Evolutionary conservation across 2,329 filamentous ascomycete genomes (phyloP).

Genomic region (Lachnellula willkommii): DNA sequence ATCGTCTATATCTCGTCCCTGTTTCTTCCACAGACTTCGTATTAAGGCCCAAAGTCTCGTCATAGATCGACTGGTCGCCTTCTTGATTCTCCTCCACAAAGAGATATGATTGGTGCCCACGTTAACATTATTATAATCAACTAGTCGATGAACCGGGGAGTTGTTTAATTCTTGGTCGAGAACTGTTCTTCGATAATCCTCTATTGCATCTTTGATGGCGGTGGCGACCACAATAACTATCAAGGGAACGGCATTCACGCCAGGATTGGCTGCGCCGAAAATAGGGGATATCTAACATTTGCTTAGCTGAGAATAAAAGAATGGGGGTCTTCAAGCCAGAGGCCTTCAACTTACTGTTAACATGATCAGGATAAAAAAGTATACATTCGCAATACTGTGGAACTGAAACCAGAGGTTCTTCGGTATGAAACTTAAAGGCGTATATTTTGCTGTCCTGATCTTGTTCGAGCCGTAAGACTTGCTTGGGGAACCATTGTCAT

Average conservation of each 20-base stretch:
- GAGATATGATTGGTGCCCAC: constrained; percentile 82
- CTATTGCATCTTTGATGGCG: constrained; percentile 87
- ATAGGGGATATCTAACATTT: constrained; percentile 79
- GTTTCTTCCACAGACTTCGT: constrained; percentile 43
- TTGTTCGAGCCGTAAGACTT: constrained; percentile 81
- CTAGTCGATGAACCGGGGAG: constrained; percentile 82
- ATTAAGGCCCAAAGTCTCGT: constrained; percentile 32
- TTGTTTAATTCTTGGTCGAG: constrained; percentile 95
- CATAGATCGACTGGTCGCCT: constrained; percentile 56
- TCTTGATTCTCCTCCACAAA: constrained; percentile 83
- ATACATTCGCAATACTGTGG: constrained; percentile 97
- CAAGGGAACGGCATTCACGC: constrained; percentile 80
- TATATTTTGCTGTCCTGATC: constrained; percentile 97
- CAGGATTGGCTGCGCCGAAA: constrained; percentile 87
- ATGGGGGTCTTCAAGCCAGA: not conserved
- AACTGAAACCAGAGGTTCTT: constrained; percentile 98
- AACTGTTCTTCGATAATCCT: constrained; percentile 87
- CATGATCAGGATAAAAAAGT: constrained; percentile 95
- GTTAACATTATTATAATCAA: constrained; percentile 91
- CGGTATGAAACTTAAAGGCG: constrained; percentile 85
- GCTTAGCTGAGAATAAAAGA: constrained; percentile 21
- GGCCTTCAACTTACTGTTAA: constrained; percentile 65
- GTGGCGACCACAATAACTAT: constrained; percentile 90
- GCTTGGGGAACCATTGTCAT: constrained; percentile 72
- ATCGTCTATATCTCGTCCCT: constrained; percentile 29